Conservation (phyloP, 179 eudicot genomes). For the Pouteria campechiana region DNA sequence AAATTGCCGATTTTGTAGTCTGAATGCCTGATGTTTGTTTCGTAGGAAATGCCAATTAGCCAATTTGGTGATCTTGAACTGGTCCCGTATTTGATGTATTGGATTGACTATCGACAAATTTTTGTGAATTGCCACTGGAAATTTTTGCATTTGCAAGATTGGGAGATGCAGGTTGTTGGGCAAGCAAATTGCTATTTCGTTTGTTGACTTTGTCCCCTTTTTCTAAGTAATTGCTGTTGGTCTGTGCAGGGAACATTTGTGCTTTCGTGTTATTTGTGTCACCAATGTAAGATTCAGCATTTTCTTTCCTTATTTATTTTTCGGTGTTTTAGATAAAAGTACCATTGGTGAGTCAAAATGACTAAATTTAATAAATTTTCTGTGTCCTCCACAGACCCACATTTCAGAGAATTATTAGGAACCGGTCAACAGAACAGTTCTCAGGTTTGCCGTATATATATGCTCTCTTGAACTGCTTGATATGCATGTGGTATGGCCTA, state of each 20-base stretch:
- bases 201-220: neutral
- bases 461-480: constrained; percentile 71
- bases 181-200: neutral
- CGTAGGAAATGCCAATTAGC: too few species aligned
- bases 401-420: constrained; percentile 64
- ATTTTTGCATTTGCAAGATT: neutral
- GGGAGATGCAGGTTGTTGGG: neutral
- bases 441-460: constrained; percentile 81
- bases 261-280: constrained; percentile 80
- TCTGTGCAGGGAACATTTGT: constrained; percentile 61
- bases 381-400: constrained; percentile 42
- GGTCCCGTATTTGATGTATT: neutral
- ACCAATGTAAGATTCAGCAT: constrained; percentile 56
- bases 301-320: neutral
- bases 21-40: too few species aligned
- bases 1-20: too few species aligned
- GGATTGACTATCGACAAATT: neutral
- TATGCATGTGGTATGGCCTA: constrained; percentile 83
- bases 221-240: neutral
- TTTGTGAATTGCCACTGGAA: neutral
- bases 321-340: neutral
- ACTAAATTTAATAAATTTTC: neutral
- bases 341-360: neutral
- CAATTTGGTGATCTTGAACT: neutral
- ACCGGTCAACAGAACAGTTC: constrained; percentile 66